Percentiles rank a stretch among this genome's conserved stretches.
Conservation (phyloP, 164 flowering plant species). For the Malania oleifera region DNA sequence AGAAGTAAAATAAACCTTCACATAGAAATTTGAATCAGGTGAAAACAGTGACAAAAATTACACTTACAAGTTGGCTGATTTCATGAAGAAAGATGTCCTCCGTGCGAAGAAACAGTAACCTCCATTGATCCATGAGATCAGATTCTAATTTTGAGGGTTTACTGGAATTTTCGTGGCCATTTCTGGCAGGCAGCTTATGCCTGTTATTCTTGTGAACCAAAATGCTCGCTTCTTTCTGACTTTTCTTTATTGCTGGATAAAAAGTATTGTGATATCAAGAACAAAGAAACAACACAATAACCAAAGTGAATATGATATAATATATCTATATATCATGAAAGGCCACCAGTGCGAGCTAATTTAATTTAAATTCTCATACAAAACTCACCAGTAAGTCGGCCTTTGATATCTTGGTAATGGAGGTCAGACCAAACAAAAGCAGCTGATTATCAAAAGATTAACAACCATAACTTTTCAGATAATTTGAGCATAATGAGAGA, state of each 20-base stretch:
- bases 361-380: neutral
- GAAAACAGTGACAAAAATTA: neutral
- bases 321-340: neutral
- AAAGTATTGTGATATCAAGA: neutral
- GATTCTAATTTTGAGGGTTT: constrained; percentile 41
- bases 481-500: neutral
- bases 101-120: constrained; percentile 66
- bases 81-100: constrained; percentile 53
- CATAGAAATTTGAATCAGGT: neutral
- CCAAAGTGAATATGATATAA: neutral
- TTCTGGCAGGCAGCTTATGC: constrained; percentile 19
- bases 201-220: constrained; percentile 39
- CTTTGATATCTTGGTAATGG: constrained; percentile 78
- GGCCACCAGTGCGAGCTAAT: neutral
- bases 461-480: neutral
- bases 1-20: neutral
- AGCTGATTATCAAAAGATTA: constrained; percentile 45
- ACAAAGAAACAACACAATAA: neutral
- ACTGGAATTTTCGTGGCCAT: constrained; percentile 24
- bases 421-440: constrained; percentile 82
- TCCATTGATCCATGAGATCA: constrained; percentile 71
- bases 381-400: constrained; percentile 60
- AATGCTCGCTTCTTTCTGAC: constrained; percentile 61
- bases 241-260: constrained; percentile 59
- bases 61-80: constrained; percentile 68